Conservation (phyloP, 2,329 filamentous ascomycete genomes). For the Bisporella sp. region DNA sequence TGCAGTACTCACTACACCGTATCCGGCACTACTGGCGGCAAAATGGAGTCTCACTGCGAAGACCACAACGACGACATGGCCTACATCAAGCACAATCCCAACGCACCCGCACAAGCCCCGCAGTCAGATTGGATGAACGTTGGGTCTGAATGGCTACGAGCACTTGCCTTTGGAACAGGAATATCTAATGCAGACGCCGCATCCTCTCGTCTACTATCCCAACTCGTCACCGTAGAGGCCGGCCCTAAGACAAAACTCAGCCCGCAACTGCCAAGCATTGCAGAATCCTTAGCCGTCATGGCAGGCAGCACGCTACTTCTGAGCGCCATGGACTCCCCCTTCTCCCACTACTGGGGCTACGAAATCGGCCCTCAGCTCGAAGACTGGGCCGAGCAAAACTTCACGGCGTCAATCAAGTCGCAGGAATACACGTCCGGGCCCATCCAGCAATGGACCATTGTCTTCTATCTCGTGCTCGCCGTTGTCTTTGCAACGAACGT, state of each 20-base stretch:
- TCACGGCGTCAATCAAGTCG: too few relatives aligned
- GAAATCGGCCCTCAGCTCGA: too few relatives aligned
- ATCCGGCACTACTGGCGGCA: slow-evolving; percentile 49
- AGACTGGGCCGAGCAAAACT: too few relatives aligned
- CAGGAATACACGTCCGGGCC: too few relatives aligned
- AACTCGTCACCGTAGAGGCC: slow-evolving; percentile 39
- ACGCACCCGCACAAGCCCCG: slow-evolving; percentile 25
- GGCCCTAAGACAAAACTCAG: slow-evolving; percentile 29
- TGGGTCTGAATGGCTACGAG: slow-evolving; percentile 44
- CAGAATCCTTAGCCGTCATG: slow-evolving; percentile 67
- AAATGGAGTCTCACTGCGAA: slow-evolving; percentile 55
- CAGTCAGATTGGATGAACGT: slow-evolving; percentile 48
- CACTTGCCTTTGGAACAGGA: slow-evolving; percentile 51
- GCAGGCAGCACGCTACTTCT: slow-evolving; percentile 59
- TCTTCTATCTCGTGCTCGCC: too few relatives aligned
- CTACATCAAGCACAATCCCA: slow-evolving; percentile 41
- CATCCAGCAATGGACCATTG: too few relatives aligned
- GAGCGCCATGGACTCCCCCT: slow-evolving; percentile 42
- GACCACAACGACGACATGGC: slow-evolving; percentile 44
- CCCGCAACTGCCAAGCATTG: slow-evolving; percentile 53
- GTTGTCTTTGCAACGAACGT: too few relatives aligned
- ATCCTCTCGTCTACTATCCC: slow-evolving; percentile 50
- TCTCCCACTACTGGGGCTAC: slow-evolving; percentile 40
- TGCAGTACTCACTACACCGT: slow-evolving; percentile 60
- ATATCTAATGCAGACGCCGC: slow-evolving; percentile 47